Conservation (phyloP, 148 eudicot species). For the Spergularia bocconei region DNA sequence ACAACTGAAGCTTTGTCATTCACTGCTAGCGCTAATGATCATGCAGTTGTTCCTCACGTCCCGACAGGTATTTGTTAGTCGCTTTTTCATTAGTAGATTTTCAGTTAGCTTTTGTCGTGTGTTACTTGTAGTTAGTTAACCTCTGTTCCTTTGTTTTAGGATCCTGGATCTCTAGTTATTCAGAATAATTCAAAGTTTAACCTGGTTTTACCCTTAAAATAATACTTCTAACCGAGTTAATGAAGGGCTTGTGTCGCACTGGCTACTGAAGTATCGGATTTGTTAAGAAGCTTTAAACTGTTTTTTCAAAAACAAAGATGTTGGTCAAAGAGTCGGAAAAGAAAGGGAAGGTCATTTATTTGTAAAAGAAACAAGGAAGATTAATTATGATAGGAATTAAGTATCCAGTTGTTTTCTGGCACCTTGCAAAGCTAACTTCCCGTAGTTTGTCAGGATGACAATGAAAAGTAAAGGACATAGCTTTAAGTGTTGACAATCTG, state of each 20-base stretch:
- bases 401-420: too few relatives aligned
- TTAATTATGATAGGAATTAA: neutral
- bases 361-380: neutral
- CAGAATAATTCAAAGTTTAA: neutral
- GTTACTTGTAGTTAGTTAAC: neutral
- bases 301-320: neutral
- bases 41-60: slow-evolving; percentile 59
- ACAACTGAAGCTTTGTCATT: slow-evolving; percentile 39
- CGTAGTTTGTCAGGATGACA: too few relatives aligned
- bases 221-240: neutral
- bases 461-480: too few relatives aligned
- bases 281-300: neutral
- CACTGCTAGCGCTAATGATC: slow-evolving; percentile 34
- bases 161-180: neutral
- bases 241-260: neutral
- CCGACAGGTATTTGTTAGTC: slow-evolving; percentile 43
- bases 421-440: too few relatives aligned
- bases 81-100: neutral
- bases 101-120: neutral
- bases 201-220: too few relatives aligned
- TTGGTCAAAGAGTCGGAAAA: neutral
- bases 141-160: neutral
- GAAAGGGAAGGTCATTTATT: neutral
- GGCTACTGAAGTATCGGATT: neutral
- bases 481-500: too few relatives aligned